Conservation (phyloP, 1,284 basidiomycete species). For the Peniophora sp. region DNA sequence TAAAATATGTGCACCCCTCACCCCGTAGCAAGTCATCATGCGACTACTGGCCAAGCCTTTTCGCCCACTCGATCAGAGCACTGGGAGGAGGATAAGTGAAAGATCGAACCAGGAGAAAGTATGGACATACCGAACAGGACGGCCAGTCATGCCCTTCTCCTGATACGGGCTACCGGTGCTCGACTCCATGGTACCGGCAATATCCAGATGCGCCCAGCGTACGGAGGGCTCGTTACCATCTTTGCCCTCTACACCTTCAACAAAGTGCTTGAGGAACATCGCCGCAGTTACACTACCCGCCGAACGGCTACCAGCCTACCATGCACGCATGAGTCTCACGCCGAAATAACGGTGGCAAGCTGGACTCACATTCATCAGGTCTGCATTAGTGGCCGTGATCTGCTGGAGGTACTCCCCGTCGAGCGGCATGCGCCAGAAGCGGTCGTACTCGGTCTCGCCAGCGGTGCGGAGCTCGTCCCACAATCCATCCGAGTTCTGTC, state of each 20-base stretch:
- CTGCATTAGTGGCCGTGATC: conserved; percentile 74
- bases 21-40: not conserved
- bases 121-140: conserved; percentile 56
- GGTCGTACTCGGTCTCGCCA: conserved; percentile 69
- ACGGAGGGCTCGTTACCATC: conserved; percentile 40
- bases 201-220: conserved; percentile 81
- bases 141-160: conserved; percentile 74
- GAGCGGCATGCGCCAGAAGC: conserved; percentile 82
- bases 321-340: conserved; percentile 2
- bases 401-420: conserved; percentile 74
- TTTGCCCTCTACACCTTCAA: conserved; percentile 59
- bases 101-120: not conserved
- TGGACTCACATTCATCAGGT: conserved; percentile 68
- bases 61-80: conserved; percentile 21
- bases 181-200: conserved; percentile 77
- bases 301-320: conserved; percentile 61
- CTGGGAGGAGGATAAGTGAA: conserved; percentile 10
- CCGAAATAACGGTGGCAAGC: conserved; percentile 2
- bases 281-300: conserved; percentile 80
- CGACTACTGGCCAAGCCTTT: conserved; percentile 5
- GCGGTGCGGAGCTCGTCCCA: conserved; percentile 70
- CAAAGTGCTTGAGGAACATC: conserved; percentile 79
- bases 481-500: conserved; percentile 60
- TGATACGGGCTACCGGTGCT: conserved; percentile 55
- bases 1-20: not conserved